phyloP scores from a whole-genome alignment of 306 rosid genomes.

The Medicago lupulina region DNA sequence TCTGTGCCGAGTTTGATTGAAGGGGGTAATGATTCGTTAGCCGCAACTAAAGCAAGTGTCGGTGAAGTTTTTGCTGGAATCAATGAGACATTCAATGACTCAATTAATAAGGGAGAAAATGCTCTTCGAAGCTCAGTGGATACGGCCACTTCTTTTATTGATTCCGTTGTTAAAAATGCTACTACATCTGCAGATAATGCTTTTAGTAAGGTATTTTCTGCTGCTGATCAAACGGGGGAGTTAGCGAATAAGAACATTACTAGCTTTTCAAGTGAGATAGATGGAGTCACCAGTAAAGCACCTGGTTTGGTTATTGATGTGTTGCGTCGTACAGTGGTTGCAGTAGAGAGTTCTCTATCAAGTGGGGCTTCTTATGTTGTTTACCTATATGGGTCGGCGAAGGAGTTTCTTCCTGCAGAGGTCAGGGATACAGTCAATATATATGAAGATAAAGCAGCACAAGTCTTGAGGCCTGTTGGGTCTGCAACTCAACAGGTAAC shows the following conservation, averaged over 20 bases:
- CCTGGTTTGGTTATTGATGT: conserved; percentile 63
- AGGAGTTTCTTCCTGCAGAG: conserved; percentile 75
- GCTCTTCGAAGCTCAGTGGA: conserved; percentile 62
- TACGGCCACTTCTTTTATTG: conserved; percentile 55
- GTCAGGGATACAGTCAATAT: conserved; percentile 65
- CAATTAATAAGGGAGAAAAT: conserved; percentile 63
- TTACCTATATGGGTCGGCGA: conserved; percentile 73
- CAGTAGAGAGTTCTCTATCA: conserved; percentile 69
- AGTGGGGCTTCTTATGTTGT: conserved; percentile 67
- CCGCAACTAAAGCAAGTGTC: conserved; percentile 55
- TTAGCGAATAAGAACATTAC: conserved; percentile 57
- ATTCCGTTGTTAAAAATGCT: conserved; percentile 57
- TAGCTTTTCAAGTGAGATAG: conserved; percentile 64
- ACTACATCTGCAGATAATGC: conserved; percentile 64
- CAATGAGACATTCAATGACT: conserved; percentile 56
- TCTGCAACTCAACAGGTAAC: conserved; percentile 71
- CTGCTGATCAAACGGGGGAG: conserved; percentile 71
- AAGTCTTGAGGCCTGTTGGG: conserved; percentile 67
- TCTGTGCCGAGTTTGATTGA: conserved; percentile 45
- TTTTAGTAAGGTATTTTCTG: conserved; percentile 55
- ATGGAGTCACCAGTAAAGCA: conserved; percentile 62
- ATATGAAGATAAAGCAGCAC: conserved; percentile 68
- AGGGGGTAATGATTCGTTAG: conserved; percentile 48
- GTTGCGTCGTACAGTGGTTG: conserved; percentile 63
- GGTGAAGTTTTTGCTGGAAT: conserved; percentile 53